Percentiles rank a stretch among this genome's conserved stretches.
These are phyloP conservation scores for Ogataea corticis DNA, from an alignment of 805 yeast genomes.

Conservation along the genomic window DNA sequence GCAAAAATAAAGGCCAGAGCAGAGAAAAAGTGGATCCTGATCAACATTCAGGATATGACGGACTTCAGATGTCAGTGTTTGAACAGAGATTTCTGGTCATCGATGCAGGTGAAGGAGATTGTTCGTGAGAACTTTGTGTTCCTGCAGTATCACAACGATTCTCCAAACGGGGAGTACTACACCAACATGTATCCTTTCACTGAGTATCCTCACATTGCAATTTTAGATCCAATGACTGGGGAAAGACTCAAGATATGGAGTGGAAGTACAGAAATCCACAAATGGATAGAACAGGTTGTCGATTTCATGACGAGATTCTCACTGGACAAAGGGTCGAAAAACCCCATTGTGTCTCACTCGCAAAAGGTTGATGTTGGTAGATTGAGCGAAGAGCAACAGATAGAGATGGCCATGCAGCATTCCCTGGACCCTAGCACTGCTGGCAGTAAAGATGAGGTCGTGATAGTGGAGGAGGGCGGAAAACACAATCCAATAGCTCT, in stretches of 20 bases:
- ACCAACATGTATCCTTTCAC: constrained; percentile 68
- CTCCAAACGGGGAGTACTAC: constrained; percentile 72
- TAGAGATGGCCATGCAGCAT: constrained; percentile 70
- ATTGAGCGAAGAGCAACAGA: constrained; percentile 80
- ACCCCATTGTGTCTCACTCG: constrained; percentile 66
- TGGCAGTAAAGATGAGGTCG: constrained; percentile 31
- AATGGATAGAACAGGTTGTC: constrained; percentile 66
- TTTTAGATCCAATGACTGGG: constrained; percentile 93
- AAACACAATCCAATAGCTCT: constrained; percentile 25
- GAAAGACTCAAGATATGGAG: constrained; percentile 81
- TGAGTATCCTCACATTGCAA: constrained; percentile 84
- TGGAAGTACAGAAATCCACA: constrained; percentile 59
- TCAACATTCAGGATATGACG: constrained; percentile 83
- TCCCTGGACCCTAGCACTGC: constrained; percentile 41
- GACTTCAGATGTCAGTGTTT: constrained; percentile 88
- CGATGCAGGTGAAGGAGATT: constrained; percentile 57
- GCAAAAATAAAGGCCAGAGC: constrained; percentile 71
- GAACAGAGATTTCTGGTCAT: constrained; percentile 93
- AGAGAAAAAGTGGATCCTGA: constrained; percentile 74
- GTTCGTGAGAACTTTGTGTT: constrained; percentile 74
- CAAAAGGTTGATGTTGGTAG: constrained; percentile 60
- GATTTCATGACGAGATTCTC: constrained; percentile 69
- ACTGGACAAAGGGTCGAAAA: constrained; percentile 58
- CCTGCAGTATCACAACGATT: constrained; percentile 80
- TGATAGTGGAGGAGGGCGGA: constrained; percentile 24